phyloP scores from a whole-genome alignment of 2,329 filamentous ascomycete genomes.

The Cyanodermella asteris region DNA sequence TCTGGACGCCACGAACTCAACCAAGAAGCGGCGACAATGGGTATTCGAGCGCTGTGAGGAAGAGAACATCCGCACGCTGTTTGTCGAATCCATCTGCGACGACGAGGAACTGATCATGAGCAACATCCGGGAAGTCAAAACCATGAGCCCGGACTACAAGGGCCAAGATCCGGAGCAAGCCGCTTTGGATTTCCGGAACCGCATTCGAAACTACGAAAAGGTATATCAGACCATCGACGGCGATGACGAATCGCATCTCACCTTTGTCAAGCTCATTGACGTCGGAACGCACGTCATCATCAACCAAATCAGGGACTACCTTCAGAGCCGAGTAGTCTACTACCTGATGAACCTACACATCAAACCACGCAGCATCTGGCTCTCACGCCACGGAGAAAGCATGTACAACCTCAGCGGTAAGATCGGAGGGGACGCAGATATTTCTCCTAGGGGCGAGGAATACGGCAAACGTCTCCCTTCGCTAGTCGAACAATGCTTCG shows the following conservation, averaged over 20 bases:
- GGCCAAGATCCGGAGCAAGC: constrained; percentile 86
- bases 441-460: constrained; percentile 68
- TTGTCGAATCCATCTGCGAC: constrained; percentile 93
- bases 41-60: constrained; percentile 58
- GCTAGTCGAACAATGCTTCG: no score
- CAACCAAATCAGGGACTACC: constrained; percentile 90
- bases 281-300: constrained; percentile 93
- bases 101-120: constrained; percentile 92
- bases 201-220: constrained; percentile 93
- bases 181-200: constrained; percentile 75
- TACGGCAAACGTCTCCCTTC: constrained; percentile 73
- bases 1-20: constrained; percentile 90
- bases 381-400: constrained; percentile 92
- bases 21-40: constrained; percentile 74
- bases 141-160: constrained; percentile 80
- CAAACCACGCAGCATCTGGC: constrained; percentile 85
- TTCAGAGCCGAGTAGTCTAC: constrained; percentile 90
- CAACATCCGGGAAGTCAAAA: constrained; percentile 96
- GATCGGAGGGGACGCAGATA: constrained; percentile 76
- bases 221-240: constrained; percentile 86
- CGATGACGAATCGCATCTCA: constrained; percentile 69
- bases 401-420: constrained; percentile 74
- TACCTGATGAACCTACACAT: constrained; percentile 98
- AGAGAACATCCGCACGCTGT: constrained; percentile 71
- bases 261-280: constrained; percentile 94